Evolutionary conservation across 805 yeast genomes (phyloP).

Genomic region (Kazachstania kunashirensis): DNA sequence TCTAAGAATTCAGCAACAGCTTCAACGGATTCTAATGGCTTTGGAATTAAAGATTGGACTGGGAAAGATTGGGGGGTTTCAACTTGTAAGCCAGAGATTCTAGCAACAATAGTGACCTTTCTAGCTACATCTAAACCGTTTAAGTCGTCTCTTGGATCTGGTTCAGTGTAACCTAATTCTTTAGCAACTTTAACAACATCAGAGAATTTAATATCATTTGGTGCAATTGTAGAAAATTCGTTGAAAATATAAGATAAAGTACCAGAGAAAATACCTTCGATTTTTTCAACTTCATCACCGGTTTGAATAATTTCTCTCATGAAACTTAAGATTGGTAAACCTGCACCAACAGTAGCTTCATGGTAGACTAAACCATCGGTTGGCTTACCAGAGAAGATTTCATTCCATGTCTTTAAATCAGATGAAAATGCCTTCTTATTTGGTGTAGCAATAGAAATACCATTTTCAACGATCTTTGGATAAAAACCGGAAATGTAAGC

Average conservation of each 20-base stretch:
- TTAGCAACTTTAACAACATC: conserved; percentile 86
- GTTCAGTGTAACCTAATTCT: conserved; percentile 91
- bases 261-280: conserved; percentile 96
- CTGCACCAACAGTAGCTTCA: conserved; percentile 99
- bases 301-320: conserved; percentile 81
- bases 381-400: conserved; percentile 52
- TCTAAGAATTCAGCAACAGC: conserved; percentile 71
- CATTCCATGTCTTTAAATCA: conserved; percentile 63
- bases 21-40: conserved; percentile 61
- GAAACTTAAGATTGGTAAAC: conserved; percentile 86
- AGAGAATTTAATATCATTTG: conserved; percentile 64
- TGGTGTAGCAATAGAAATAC: conserved; percentile 94
- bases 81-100: conserved; percentile 79
- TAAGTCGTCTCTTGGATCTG: conserved; percentile 98
- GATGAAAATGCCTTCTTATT: conserved; percentile 95
- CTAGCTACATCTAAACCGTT: conserved; percentile 98
- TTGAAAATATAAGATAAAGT: conserved; percentile 92
- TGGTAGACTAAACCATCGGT: conserved; percentile 74
- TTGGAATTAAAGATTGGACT: conserved; percentile 87
- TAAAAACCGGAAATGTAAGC: conserved; percentile 67
- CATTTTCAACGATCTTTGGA: conserved; percentile 60
- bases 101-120: conserved; percentile 91
- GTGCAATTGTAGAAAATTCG: conserved; percentile 66
- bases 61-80: conserved; percentile 88
- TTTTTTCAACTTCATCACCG: conserved; percentile 83